phyloP scores from a whole-genome alignment of 2,329 filamentous ascomycete species.

The Ophiostoma australiae region DNA sequence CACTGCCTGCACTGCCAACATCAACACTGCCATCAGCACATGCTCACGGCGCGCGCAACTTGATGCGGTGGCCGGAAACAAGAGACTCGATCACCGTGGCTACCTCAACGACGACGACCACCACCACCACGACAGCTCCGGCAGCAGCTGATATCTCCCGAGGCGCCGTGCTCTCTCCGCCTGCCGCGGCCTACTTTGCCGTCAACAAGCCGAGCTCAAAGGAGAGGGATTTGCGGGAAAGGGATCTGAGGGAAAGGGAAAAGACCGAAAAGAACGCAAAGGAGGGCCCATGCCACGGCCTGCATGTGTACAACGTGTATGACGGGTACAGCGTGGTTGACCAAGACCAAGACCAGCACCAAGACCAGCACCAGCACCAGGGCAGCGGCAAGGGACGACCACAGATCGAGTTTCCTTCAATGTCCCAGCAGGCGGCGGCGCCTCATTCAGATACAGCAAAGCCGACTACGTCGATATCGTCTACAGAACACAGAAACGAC shows the following conservation, averaged over 20 bases:
- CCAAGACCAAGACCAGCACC: too few relatives aligned
- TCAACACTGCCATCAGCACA: neutral
- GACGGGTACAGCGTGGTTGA: slow-evolving; percentile 22
- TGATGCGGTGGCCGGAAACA: slow-evolving; percentile 13
- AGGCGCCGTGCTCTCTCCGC: slow-evolving; percentile 11
- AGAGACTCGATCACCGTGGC: slow-evolving; percentile 18
- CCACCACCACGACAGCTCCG: slow-evolving; percentile 10
- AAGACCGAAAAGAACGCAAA: neutral
- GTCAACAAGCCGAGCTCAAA: neutral
- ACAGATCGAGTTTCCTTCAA: slow-evolving; percentile 44
- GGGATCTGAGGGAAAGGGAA: neutral
- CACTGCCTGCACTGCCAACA: too few relatives aligned
- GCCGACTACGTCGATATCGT: slow-evolving; percentile 20
- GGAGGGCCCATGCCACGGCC: slow-evolving; percentile 53
- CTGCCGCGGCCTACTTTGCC: slow-evolving; percentile 16
- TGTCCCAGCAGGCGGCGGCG: slow-evolving; percentile 58
- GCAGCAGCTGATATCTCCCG: neutral
- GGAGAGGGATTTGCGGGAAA: too few relatives aligned
- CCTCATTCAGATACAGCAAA: slow-evolving; percentile 48
- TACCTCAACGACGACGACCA: slow-evolving; percentile 17
- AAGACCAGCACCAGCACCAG: slow-evolving; percentile 37
- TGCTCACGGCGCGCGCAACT: neutral
- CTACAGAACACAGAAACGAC: slow-evolving; percentile 36
- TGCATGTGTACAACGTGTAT: slow-evolving; percentile 41
- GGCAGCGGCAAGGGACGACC: slow-evolving; percentile 36